Evolutionary conservation across 2,329 filamentous ascomycete genomes (phyloP), one percentile per base, ranked within the genome.

Genomic region (Berkeleyomyces rouxiae): DNA sequence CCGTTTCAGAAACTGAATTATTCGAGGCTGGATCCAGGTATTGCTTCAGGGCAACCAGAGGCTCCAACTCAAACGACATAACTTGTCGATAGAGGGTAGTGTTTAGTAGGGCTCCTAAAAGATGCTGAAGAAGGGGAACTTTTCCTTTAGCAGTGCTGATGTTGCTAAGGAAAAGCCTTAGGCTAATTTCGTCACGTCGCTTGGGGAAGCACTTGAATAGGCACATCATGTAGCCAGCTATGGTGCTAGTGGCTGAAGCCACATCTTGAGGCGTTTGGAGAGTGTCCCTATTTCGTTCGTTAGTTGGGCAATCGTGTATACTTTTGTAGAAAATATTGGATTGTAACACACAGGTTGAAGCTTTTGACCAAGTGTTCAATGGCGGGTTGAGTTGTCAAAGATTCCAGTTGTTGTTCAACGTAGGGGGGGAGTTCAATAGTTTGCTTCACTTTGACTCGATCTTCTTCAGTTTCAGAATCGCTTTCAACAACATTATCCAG

Each of bases 121-220:
- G 88, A 69, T 90, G 96, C 67, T 86, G 85, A 64, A 92, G 84
- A 0, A 87, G 84, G 0, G 88, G 86, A 7, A 85, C 16, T 7
- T 70, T 65, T 70, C 74, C 65, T 64, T 64, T 74, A 67, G 69
- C 71, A 60, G 69, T 74, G 2, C 78, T 73, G 3, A 87, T 77
- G 51, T 86, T 83, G 0, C 90, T 88, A 47, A 93, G 79, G 70
- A 93, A 97, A 0, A 97, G 77, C 75, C 90, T 92, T 89, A 97
- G 95, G 31, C 91, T 86, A 65, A 96, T 95, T 64, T 96, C 90
- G 69, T 96, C 91, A 3, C 85, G 85, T 64, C 83, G 81, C 5
- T 79, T 76, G 7, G 92, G 90, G 67, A 97, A 97, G 68, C 90
- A 91, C 64, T 88, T 83, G 3, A 97, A 76, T 2, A 99, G 75